Base-by-base conservation (phyloP, 371 early-diverging fungal species). In the Dentiscutata heterogama region DNA sequence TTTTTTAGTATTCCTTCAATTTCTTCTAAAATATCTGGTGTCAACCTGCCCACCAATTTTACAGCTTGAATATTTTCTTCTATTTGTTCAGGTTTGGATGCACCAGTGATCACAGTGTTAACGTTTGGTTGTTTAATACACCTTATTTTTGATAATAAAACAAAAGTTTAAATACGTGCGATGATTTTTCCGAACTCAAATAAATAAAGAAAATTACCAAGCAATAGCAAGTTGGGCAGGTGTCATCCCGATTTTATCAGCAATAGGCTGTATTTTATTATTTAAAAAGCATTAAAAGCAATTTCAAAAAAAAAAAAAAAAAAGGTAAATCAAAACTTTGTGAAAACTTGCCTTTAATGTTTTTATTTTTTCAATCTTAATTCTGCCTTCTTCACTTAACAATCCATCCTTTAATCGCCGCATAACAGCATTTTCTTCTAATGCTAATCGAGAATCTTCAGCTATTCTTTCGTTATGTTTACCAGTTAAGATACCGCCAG, bases 381-480 rank as follows among this genome's bases (percentile, higher is more conserved):
- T 83, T 64, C 86, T 88, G 4, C 93, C 94, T 83, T 93, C 92
- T 22, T 92, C 93, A 22, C 93, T 88, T 22, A 88, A 88, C 61
- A 93, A 89, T 8, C 88, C 88, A 2, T 87, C 89, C 50, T 91
- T 88, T 72, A 94, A 85, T 27, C 93, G 85, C 80, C 89, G 88
- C 84, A 93, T 93, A 14, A 92, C 89, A 3, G 92, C 88, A 80
- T 93, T 90, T 51, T 92, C 92, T 72, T 91, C 87, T 20, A 92
- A 88, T 11, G 92, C 90, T 31, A 96, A 85, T 54, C 96, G 91
- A 10, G 93, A 90, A 82, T 90, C 94, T 8, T 88, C 85, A n/a
- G 95, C 95, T 35, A 96, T 90, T 0, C 91, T 91, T 14, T 89
- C 86, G 77, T 93, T 93, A 87, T 96, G 96, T 85, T 96, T 96